Conservation (phyloP, 352 stramenopile genomes). For the Globisporangium cystogenes region DNA sequence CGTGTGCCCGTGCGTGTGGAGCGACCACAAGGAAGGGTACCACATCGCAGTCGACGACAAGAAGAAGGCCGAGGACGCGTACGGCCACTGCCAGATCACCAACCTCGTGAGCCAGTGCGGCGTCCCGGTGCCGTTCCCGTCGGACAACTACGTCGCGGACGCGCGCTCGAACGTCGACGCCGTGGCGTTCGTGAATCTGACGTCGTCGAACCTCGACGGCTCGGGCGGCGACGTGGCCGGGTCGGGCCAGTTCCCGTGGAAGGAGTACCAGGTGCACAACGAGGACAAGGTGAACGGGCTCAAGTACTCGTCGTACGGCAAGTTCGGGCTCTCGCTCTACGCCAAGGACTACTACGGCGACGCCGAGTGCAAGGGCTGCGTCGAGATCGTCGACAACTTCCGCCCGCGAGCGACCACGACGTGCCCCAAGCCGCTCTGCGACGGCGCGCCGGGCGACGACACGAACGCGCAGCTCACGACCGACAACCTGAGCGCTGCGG, state of each 20-base stretch:
- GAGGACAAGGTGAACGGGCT: conserved; percentile 34
- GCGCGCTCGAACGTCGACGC: conserved; percentile 20
- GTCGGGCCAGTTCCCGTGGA: conserved; percentile 29
- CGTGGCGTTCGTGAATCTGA: conserved; percentile 5
- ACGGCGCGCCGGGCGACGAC: conserved; percentile 11
- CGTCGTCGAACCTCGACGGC: conserved; percentile 9
- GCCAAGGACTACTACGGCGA: conserved; percentile 41
- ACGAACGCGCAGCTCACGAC: conserved; percentile 20
- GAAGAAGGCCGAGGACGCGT: conserved; percentile 16
- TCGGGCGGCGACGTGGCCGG: conserved; percentile 8
- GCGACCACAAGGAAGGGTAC: conserved; percentile 15
- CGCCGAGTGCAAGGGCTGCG: conserved; percentile 39
- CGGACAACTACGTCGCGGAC: conserved; percentile 47
- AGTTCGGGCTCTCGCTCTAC: conserved; percentile 46
- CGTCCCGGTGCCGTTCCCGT: conserved; percentile 41
- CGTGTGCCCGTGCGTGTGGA: conserved; percentile 44
- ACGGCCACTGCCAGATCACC: conserved; percentile 20
- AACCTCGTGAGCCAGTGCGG: conserved; percentile 23
- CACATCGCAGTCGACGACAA: conserved; percentile 1
- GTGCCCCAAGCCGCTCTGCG: conserved; percentile 39
- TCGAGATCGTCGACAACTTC: conserved; percentile 48
- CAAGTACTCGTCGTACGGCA: conserved; percentile 34
- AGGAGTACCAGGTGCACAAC: conserved; percentile 39
- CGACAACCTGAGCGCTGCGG: conserved; percentile 23
- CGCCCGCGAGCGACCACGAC: conserved; percentile 28